phyloP scores from a whole-genome alignment of 1,139 yeast genomes.

The Citeromyces hawaiiensis region DNA sequence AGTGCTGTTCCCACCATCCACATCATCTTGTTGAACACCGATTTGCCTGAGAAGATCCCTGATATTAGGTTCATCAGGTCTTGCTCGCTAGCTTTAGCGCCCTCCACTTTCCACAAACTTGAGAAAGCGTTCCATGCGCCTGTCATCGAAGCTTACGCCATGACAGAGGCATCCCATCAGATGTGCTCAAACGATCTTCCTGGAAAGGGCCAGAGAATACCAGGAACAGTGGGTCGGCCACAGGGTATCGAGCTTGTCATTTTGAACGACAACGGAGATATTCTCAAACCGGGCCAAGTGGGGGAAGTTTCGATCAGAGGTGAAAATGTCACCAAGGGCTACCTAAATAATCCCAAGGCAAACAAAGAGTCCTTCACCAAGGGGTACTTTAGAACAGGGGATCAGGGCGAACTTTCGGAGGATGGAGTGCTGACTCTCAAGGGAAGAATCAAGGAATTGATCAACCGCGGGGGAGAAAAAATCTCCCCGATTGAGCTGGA shows the following conservation, averaged over 20 bases:
- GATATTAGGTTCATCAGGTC: constrained; percentile 50
- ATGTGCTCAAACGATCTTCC: constrained; percentile 60
- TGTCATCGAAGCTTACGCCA: constrained; percentile 63
- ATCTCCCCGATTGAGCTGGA: constrained; percentile 58
- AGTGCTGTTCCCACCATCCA: constrained; percentile 68
- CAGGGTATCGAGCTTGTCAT: constrained; percentile 47
- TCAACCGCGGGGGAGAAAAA: constrained; percentile 60
- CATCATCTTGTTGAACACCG: constrained; percentile 39
- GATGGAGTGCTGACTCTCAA: constrained; percentile 46
- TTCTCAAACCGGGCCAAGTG: constrained; percentile 30
- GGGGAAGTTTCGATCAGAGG: constrained; percentile 63
- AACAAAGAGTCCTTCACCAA: constrained; percentile 47
- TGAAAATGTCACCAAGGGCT: constrained; percentile 55
- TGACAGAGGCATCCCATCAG: constrained; percentile 65
- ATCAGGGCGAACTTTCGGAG: constrained; percentile 47
- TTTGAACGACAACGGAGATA: constrained; percentile 33
- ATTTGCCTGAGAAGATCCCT: constrained; percentile 34
- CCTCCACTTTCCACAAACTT: constrained; percentile 39
- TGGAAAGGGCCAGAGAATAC: constrained; percentile 31
- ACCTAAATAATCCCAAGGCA: constrained; percentile 54
- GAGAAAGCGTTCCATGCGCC: constrained; percentile 47
- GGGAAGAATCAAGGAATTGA: constrained; percentile 55
- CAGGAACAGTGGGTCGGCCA: constrained; percentile 61
- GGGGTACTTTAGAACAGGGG: constrained; percentile 62
- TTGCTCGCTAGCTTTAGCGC: constrained; percentile 57